A percentile compares a stretch with the other conserved stretches of the same genome.
Conservation (phyloP, 2,329 filamentous ascomycete genomes). For the Tolypocladium nubicola region DNA sequence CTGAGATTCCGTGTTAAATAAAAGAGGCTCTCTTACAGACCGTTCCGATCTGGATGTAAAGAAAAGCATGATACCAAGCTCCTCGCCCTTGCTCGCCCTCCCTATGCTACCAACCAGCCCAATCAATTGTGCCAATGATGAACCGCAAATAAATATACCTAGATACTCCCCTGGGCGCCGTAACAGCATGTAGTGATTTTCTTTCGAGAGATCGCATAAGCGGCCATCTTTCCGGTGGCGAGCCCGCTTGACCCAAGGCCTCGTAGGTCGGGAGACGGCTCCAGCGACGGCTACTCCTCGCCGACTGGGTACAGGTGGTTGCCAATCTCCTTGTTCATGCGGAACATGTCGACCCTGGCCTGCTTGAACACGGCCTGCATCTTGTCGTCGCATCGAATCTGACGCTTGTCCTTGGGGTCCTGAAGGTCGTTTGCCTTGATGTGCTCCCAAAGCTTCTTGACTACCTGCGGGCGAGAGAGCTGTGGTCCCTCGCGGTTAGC, state of each 20-base stretch:
- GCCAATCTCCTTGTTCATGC: conserved; percentile 94
- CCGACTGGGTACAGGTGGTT: conserved; percentile 81
- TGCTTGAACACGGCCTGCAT: conserved; percentile 90
- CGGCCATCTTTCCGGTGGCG: neutral
- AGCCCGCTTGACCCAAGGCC: neutral
- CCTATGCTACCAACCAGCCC: conserved; percentile 1
- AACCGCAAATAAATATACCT: neutral
- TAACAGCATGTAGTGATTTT: conserved; percentile 1
- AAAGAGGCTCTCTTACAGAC: neutral
- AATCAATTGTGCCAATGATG: neutral
- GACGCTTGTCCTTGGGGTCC: conserved; percentile 81
- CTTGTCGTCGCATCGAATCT: conserved; percentile 84
- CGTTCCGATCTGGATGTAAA: neutral
- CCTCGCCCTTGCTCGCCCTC: neutral
- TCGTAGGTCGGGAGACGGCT: neutral
- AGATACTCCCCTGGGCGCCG: conserved; percentile 7
- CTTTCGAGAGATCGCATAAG: neutral
- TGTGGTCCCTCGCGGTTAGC: conserved; percentile 23
- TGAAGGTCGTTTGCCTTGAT: conserved; percentile 84
- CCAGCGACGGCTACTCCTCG: conserved; percentile 36
- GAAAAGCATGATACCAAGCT: neutral
- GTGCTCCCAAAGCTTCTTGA: conserved; percentile 93
- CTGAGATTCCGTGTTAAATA: neutral
- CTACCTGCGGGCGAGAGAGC: conserved; percentile 87
- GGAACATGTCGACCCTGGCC: conserved; percentile 93